These are phyloP conservation scores for Platismatia glauca DNA, from an alignment of 495 filamentous ascomycete genomes.

Conservation along the genomic window DNA sequence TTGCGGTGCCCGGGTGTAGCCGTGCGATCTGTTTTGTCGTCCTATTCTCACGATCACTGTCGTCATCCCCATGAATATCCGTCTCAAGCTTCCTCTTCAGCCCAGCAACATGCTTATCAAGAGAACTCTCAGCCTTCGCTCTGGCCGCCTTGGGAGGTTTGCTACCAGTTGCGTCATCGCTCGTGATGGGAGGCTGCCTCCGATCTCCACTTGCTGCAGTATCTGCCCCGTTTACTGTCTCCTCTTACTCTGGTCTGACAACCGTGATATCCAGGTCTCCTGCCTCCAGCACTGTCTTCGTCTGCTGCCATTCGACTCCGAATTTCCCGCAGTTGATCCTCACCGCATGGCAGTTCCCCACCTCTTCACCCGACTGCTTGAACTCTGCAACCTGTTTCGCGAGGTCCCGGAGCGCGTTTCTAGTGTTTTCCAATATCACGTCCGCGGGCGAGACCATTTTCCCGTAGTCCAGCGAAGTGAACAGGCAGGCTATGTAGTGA, in stretches of 20 bases:
- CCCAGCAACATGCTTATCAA: not conserved
- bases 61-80: not conserved
- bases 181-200: not conserved
- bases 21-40: not conserved
- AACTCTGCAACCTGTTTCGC: slow-evolving; percentile 26
- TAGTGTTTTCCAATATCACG: slow-evolving; percentile 33
- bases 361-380: not conserved
- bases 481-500: slow-evolving; percentile 44
- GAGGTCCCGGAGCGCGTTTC: slow-evolving; percentile 34
- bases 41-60: not conserved
- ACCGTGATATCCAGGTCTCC: slow-evolving; percentile 28
- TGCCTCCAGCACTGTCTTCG: slow-evolving; percentile 27
- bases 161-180: not conserved
- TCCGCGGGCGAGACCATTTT: slow-evolving; percentile 14
- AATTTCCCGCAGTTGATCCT: slow-evolving; percentile 40
- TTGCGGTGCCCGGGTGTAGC: not conserved
- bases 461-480: slow-evolving; percentile 35
- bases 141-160: not conserved
- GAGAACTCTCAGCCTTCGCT: not conserved
- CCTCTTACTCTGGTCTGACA: slow-evolving; percentile 21
- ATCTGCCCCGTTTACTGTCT: slow-evolving; percentile 22
- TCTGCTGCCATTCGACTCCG: slow-evolving; percentile 32
- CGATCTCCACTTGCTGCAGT: not conserved
- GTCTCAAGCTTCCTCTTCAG: slow-evolving; percentile 4
- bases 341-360: slow-evolving; percentile 30